These are phyloP conservation scores for Metschnikowia picachoensis DNA, from an alignment of 805 yeast genomes.

Conservation along the genomic window DNA sequence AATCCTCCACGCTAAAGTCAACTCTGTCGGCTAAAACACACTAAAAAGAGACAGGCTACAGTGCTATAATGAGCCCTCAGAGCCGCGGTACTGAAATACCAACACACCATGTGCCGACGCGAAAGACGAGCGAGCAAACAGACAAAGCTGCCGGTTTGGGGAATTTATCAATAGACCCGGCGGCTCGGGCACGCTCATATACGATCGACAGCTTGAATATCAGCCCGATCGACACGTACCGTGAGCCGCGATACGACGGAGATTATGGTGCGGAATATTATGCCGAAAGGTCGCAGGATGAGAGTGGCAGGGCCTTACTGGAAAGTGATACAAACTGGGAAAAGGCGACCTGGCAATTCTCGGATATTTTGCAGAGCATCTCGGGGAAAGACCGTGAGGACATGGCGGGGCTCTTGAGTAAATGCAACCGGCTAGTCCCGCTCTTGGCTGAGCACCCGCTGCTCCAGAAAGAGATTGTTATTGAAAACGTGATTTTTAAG, in stretches of 20 bases:
- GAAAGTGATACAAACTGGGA: conserved; percentile 8
- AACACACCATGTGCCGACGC: not conserved
- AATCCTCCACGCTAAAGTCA: too few relatives aligned
- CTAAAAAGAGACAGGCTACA: too few relatives aligned
- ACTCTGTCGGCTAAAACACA: too few relatives aligned
- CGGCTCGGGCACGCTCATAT: conserved; percentile 13
- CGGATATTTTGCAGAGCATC: conserved; percentile 57
- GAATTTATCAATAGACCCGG: conserved; percentile 8
- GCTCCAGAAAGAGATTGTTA: conserved; percentile 59
- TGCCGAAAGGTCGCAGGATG: not conserved
- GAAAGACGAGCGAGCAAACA: not conserved
- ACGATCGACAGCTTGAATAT: conserved; percentile 19
- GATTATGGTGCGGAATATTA: not conserved
- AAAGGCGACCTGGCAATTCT: conserved; percentile 52
- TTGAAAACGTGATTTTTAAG: conserved; percentile 52
- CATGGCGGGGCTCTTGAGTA: conserved; percentile 44
- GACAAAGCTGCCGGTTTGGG: conserved; percentile 7
- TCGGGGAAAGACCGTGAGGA: conserved; percentile 47
- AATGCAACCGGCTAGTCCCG: conserved; percentile 62
- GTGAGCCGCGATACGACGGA: not conserved
- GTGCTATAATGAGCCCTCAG: too few relatives aligned
- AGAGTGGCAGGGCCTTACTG: not conserved
- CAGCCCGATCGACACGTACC: conserved; percentile 14
- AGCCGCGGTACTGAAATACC: too few relatives aligned
- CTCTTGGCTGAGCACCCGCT: conserved; percentile 55